Base-by-base conservation (phyloP, 2,329 filamentous ascomycete species). In the Claviceps capensis region DNA sequence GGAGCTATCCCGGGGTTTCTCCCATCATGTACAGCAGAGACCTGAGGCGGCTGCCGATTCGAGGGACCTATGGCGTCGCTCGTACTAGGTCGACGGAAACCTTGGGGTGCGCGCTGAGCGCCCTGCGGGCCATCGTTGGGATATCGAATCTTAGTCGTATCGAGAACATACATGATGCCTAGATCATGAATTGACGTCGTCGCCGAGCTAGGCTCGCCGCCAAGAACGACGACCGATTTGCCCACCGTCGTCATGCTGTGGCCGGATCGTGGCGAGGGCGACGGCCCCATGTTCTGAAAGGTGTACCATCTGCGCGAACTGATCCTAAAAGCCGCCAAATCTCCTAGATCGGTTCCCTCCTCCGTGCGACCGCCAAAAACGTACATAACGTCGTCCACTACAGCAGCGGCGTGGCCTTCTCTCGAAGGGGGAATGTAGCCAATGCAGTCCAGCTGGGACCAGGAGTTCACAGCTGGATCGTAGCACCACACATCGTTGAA, bases 401-500 rank as follows among this genome's bases (percentile, higher is more conserved):
- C 74, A 4, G 91, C 84, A 14, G 93, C 88, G 13, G 94, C 90
- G 66, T 98, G 93, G 3, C 93, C 93, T 74, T 98, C 93, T 55
- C 93, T 82, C 17, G 91, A 84, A 1, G 89, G 84, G 1, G 94
- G 93, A 54, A 98, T 97, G 67, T 96, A 98, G 38, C 93, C 93
- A 62, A 97, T 96, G 65, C 93, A 98, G 63, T 97, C 91, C 52
- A 95, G 76, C 64, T 94, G 85, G 9, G 81, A 72, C 93, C 93
- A 98, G 52, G 77, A 72, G 66, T 96, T 96, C 46, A 79, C 72
- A 52, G 82, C 76, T 7, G 90, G 86, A 61, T 96, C 91, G 65
- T 93, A 98, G 50, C 84, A 88, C 93, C 93, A 98, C 47, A 98
- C 93, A 65, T 98, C 93, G 66, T 97, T 98, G 72, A 97, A 98